Base-by-base conservation (phyloP, 2,329 filamentous ascomycete genomes). In the Hymenoscyphus occultus region DNA sequence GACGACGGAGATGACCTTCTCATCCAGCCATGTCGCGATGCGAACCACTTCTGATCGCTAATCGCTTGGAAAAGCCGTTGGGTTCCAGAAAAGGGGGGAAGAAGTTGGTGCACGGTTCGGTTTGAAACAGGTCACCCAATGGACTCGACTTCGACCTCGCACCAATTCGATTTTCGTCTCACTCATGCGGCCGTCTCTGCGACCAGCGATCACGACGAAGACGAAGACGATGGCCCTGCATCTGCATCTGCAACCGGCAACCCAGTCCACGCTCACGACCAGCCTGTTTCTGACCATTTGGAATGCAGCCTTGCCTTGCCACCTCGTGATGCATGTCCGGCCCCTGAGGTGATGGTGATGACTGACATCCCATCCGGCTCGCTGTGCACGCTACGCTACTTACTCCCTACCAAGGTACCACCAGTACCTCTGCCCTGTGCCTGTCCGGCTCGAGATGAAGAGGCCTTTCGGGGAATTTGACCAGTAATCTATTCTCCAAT, bases 51-150 rank as follows among this genome's bases (percentile, higher is more conserved):
- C 19, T 54, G 22, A 54, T 54, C 19, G 48, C 22, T 19, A 19
- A 54, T 54, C 48, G 48, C 22, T 54, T 54, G 48, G 48, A 54
- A 54, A 13, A 54, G 7, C 48, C 48, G 48, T 54, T 54, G 22
- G 22, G 9, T 54, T 54, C 48, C 22, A 54, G 48, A 54, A 54
- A 28, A 54, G 22, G 48, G 48, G 48, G 48, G 7, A 13, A 54
- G 19, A 28, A 22, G 5, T 45, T 35, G 35, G 48, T 54, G 48
- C 48, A 54, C 48, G 48, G 48, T 54, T 54, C 48, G 48, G 19
- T 54, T 13, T 28, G 45, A 51, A 51, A 28, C 45, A 51, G 45
- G n/a, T 54, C 48, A 28, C 10, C 19, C 14, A n/a, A 16, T 45
- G 42, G 16, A 22, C 45, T 51, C 19, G n/a, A 54, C 19, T 13